phyloP scores from a whole-genome alignment of 2,329 filamentous ascomycete species.

The Cytospora leucostoma region DNA sequence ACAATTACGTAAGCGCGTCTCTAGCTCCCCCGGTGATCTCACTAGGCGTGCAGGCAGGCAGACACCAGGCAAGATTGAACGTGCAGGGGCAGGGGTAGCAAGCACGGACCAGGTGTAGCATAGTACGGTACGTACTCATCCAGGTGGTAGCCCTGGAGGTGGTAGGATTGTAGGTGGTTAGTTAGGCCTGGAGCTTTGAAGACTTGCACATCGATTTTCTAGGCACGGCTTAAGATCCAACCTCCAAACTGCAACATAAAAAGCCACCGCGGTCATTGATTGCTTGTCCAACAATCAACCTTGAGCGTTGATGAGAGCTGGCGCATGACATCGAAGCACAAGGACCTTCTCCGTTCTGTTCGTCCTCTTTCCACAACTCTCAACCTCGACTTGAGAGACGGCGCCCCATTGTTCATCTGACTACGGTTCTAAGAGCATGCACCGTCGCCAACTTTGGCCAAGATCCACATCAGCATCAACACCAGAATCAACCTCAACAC shows the following conservation, averaged over 20 bases:
- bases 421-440: conserved; percentile 10
- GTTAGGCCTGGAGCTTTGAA: neutral
- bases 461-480: conserved; percentile 12
- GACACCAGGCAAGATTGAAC: neutral
- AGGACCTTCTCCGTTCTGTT: neutral
- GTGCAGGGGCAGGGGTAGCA: conserved; percentile 6
- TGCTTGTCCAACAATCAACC: neutral
- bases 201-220: neutral
- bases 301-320: neutral
- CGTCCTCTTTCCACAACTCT: neutral
- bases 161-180: no score
- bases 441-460: conserved; percentile 8
- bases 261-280: neutral
- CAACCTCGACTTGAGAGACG: neutral
- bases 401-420: neutral
- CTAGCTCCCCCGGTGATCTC: conserved; percentile 20
- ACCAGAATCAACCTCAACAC: conserved; percentile 9
- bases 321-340: neutral
- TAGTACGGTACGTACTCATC: neutral
- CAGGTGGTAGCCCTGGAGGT: no score
- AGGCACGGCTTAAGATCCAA: neutral
- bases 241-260: neutral
- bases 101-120: neutral
- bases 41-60: conserved; percentile 1
- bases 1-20: conserved; percentile 22